These are phyloP conservation scores for Turnera subulata DNA, from an alignment of 345 rosid species.

Conservation along the genomic window DNA sequence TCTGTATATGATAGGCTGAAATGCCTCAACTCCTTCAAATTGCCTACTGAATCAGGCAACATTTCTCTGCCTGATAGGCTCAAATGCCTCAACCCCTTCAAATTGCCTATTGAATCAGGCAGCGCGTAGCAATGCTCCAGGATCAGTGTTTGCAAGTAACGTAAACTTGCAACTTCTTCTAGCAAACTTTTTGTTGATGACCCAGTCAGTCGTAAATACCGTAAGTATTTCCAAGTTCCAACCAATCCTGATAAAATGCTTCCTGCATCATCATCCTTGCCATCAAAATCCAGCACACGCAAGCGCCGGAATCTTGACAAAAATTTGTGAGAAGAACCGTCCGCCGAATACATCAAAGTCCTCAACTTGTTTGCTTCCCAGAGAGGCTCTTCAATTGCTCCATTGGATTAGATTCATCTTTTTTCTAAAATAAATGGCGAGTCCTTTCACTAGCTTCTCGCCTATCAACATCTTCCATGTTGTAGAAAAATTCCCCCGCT, in stretches of 20 bases:
- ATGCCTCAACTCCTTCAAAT: not conserved
- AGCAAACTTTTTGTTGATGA: not conserved
- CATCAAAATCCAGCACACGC: not conserved
- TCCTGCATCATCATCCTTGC: not conserved
- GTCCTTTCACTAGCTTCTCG: not conserved
- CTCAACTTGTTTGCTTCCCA: no score
- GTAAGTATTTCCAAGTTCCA: not conserved
- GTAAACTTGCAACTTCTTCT: not conserved
- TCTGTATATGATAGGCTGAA: not conserved
- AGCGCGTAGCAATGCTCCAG: not conserved
- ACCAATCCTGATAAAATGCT: not conserved
- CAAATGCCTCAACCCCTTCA: no score
- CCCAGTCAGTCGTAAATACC: not conserved
- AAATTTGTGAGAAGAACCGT: not conserved
- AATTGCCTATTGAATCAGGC: no score
- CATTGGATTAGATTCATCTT: accelerated
- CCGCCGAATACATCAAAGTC: no score
- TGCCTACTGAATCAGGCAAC: constrained; percentile 3
- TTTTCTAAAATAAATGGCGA: not conserved
- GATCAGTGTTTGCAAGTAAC: not conserved
- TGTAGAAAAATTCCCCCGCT: constrained; percentile 12
- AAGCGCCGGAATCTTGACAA: not conserved
- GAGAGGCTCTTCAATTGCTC: not conserved
- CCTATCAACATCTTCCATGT: not conserved
- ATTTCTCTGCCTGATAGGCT: not conserved